A percentile compares a stretch with the other conserved stretches of the same genome.
These are phyloP conservation scores for Labyrinthula sp. DNA, from an alignment of 352 stramenopile genomes.

Conservation along the genomic window DNA sequence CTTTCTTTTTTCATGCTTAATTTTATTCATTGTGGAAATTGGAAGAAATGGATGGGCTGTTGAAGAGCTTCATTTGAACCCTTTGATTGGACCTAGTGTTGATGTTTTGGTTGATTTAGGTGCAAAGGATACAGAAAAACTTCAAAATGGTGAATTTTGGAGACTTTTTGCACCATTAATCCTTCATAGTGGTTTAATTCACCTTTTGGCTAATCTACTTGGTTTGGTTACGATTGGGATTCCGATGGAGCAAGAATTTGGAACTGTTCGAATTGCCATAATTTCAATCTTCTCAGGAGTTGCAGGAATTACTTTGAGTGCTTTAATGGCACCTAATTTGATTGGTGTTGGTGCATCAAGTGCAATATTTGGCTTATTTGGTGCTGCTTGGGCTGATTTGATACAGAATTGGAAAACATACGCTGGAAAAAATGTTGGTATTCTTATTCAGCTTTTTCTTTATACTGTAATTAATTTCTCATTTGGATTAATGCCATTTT, in stretches of 20 bases:
- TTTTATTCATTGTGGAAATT: slow-evolving; percentile 38
- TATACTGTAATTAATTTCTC: slow-evolving; percentile 45
- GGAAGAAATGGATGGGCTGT: slow-evolving; percentile 47
- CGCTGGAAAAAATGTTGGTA: slow-evolving; percentile 24
- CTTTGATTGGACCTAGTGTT: slow-evolving; percentile 42
- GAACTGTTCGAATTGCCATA: slow-evolving; percentile 32
- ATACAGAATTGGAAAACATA: slow-evolving; percentile 42
- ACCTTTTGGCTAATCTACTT: slow-evolving; percentile 44
- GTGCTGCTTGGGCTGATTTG: slow-evolving; percentile 44
- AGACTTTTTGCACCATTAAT: slow-evolving; percentile 45
- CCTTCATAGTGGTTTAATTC: slow-evolving; percentile 46
- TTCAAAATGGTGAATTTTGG: slow-evolving; percentile 45
- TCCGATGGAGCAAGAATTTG: slow-evolving; percentile 42
- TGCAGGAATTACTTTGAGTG: slow-evolving; percentile 40
- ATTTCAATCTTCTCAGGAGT: slow-evolving; percentile 43
- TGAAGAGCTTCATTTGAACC: slow-evolving; percentile 44
- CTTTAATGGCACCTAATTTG: slow-evolving; percentile 42
- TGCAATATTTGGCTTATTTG: slow-evolving; percentile 51
- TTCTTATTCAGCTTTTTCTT: slow-evolving; percentile 37
- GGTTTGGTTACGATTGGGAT: slow-evolving; percentile 42
- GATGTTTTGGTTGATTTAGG: slow-evolving; percentile 42
- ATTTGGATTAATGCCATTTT: slow-evolving; percentile 45
- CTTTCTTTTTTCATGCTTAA: too few relatives aligned
- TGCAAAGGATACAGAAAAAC: slow-evolving; percentile 36
- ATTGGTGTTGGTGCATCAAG: slow-evolving; percentile 44